phyloP scores from a whole-genome alignment of 768 basidiomycete species.

The Mycena galopus region DNA sequence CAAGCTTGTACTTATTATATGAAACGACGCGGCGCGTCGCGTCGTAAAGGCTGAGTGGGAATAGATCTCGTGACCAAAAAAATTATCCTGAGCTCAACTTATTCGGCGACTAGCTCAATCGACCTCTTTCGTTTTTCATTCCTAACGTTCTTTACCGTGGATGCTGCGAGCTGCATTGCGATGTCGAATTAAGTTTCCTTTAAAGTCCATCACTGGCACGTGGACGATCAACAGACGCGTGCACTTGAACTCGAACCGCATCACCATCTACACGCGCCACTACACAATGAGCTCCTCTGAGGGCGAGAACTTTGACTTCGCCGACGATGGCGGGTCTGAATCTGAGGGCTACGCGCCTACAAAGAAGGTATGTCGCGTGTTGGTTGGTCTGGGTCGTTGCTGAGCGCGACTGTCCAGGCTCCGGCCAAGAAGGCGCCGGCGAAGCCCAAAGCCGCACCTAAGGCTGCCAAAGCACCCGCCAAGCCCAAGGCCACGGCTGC shows the following conservation, averaged over 20 bases:
- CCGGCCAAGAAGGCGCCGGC: conserved; percentile 34
- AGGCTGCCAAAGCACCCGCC: conserved; percentile 49
- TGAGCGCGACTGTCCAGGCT: conserved; percentile 27
- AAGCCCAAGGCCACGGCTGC: conserved; percentile 56
- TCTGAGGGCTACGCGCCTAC: conserved; percentile 78
- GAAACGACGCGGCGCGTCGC: too few species aligned
- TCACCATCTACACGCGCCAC: conserved; percentile 32
- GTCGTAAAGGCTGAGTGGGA: background rate
- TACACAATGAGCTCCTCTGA: conserved; percentile 79
- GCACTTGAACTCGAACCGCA: conserved; percentile 25
- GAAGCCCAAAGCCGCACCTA: conserved; percentile 43
- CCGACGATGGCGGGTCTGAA: conserved; percentile 67
- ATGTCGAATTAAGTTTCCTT: conserved; percentile 13
- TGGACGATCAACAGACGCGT: conserved; percentile 12
- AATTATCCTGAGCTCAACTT: background rate
- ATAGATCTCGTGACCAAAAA: conserved; percentile 4
- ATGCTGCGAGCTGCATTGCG: conserved; percentile 29
- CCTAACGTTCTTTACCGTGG: conserved; percentile 14
- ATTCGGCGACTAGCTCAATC: too few species aligned
- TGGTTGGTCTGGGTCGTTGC: conserved; percentile 25
- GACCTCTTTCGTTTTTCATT: background rate
- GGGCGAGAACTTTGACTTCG: conserved; percentile 71
- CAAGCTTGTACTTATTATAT: too few species aligned
- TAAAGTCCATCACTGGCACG: conserved; percentile 5
- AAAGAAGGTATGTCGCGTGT: conserved; percentile 60